Conservation (phyloP, 805 yeast species). For the Yueomyces sp. region DNA sequence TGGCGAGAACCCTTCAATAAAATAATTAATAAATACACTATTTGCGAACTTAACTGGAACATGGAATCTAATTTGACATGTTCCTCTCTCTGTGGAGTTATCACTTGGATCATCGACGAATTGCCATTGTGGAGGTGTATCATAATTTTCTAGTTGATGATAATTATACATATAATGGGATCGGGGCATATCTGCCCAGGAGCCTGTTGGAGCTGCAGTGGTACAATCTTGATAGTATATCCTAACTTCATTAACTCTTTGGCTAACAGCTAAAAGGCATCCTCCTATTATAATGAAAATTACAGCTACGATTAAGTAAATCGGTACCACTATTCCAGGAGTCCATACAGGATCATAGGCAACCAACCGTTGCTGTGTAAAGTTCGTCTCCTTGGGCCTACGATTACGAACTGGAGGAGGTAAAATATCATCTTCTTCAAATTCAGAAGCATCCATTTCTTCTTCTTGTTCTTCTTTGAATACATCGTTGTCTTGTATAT, state of each 20-base stretch:
- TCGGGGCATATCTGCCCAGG: conserved; percentile 40
- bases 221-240: conserved; percentile 70
- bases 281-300: conserved; percentile 86
- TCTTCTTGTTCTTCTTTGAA: conserved; percentile 15
- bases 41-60: conserved; percentile 63
- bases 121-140: conserved; percentile 53
- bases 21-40: conserved; percentile 68
- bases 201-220: conserved; percentile 31
- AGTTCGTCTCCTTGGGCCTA: conserved; percentile 62
- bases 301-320: conserved; percentile 57
- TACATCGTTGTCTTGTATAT: not conserved
- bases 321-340: conserved; percentile 77
- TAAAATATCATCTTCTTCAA: conserved; percentile 26
- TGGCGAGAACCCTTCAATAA: conserved; percentile 79
- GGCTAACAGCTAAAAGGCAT: conserved; percentile 57
- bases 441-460: conserved; percentile 23
- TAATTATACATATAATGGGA: conserved; percentile 48
- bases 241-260: conserved; percentile 55
- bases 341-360: conserved; percentile 73
- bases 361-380: conserved; percentile 51
- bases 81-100: conserved; percentile 40
- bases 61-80: conserved; percentile 60
- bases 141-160: conserved; percentile 26
- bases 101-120: conserved; percentile 30
- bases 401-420: conserved; percentile 35